A percentile compares a stretch with the other conserved stretches of the same genome.
Conservation (phyloP, 192 early-diverging fungal genomes). For the Spizellomyces punctatus region DNA sequence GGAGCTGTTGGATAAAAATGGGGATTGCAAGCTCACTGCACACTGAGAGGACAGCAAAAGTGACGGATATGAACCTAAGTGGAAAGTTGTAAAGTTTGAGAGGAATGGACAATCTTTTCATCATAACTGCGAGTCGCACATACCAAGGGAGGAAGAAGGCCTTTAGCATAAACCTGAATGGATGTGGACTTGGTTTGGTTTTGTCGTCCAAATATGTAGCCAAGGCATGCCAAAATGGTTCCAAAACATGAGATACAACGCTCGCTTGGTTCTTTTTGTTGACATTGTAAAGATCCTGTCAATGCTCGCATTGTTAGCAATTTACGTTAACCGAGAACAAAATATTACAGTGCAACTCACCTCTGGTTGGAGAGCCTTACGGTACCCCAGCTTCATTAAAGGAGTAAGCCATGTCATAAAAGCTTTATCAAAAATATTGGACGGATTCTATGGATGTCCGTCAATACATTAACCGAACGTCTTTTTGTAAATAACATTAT, state of each 20-base stretch:
- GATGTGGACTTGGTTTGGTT: not conserved
- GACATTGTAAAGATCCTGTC: not conserved
- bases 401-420: slow-evolving; percentile 6
- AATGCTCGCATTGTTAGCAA: too few species aligned
- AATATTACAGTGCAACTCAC: not conserved
- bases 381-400: not conserved
- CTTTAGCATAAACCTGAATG: not conserved
- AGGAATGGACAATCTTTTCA: too few species aligned
- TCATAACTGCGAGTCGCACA: not conserved
- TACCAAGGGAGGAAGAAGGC: not conserved
- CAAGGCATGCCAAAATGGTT: slow-evolving; percentile 1
- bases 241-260: not conserved
- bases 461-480: too few species aligned
- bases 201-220: not conserved
- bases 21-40: not conserved
- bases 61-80: not conserved
- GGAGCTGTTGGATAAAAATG: slow-evolving; percentile 18
- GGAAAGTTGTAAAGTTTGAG: not conserved
- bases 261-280: slow-evolving; percentile 2
- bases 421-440: too few species aligned
- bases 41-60: not conserved
- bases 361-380: not conserved
- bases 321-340: too few species aligned
- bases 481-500: too few species aligned
- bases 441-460: too few species aligned